Percentiles rank a stretch among this genome's conserved stretches.
phyloP scores from a whole-genome alignment of 2,329 filamentous ascomycete genomes.

The Acarospora socialis region DNA sequence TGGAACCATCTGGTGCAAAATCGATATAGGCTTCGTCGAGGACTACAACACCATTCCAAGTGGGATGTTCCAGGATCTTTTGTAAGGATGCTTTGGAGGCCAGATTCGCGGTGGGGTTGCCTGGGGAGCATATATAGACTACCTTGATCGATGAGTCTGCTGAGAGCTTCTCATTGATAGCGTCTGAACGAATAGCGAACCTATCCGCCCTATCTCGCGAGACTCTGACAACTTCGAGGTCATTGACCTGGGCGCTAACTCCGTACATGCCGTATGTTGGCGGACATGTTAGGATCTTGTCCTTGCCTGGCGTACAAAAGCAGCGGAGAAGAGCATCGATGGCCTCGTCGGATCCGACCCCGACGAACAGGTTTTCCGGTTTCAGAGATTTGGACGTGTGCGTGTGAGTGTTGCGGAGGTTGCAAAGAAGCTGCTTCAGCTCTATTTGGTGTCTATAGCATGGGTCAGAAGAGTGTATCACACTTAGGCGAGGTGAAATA shows the following conservation, averaged over 20 bases:
- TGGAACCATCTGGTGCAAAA: slow-evolving; percentile 66
- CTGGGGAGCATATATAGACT: slow-evolving; percentile 84
- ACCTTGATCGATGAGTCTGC: slow-evolving; percentile 61
- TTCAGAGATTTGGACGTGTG: slow-evolving; percentile 61
- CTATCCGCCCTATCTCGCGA: slow-evolving; percentile 57
- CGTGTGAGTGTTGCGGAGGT: slow-evolving; percentile 69
- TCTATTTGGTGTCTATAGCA: slow-evolving; percentile 56
- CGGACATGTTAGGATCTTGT: slow-evolving; percentile 87
- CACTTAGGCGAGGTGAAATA: not conserved
- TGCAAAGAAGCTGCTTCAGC: slow-evolving; percentile 76
- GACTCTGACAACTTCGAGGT: slow-evolving; percentile 73
- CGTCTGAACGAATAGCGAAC: slow-evolving; percentile 60
- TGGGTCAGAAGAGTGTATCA: slow-evolving; percentile 5
- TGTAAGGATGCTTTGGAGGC: slow-evolving; percentile 62
- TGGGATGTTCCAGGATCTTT: slow-evolving; percentile 64
- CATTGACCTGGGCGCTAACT: slow-evolving; percentile 89
- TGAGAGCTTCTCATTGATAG: slow-evolving; percentile 52
- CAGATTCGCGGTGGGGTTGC: slow-evolving; percentile 78
- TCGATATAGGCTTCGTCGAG: slow-evolving; percentile 96
- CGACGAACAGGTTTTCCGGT: slow-evolving; percentile 80
- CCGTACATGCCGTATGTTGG: slow-evolving; percentile 98
- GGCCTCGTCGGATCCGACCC: slow-evolving; percentile 90
- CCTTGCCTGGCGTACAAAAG: slow-evolving; percentile 76
- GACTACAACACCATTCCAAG: slow-evolving; percentile 89
- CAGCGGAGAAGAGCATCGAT: slow-evolving; percentile 88